Evolutionary conservation across 768 basidiomycete genomes (phyloP), one percentile per base, ranked within the genome.

Genomic region (Suillus variegatus): DNA sequence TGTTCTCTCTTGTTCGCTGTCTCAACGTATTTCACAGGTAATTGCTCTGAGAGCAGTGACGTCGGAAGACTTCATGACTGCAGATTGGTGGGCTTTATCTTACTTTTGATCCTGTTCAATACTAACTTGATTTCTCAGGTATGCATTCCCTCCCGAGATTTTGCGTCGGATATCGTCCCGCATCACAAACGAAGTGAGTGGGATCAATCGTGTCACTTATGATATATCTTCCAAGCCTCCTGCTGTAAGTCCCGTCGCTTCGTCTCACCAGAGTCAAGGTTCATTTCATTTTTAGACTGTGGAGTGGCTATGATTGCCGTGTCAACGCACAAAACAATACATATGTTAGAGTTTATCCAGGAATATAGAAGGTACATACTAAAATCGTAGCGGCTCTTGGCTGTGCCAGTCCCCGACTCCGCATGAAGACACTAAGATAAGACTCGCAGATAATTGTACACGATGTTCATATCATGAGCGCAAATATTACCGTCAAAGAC

Each of bases 41-140:
- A 94, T 99, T 65, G 93, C 94, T 1, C 82, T 99, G 62, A 88
- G 97, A 60, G 97, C 97, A 3, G 97, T 99, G 10, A 91, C 93
- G 74, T 90, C 95, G n/a, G 97, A 98, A 75, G 97, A 99, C 77
- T 99, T 99, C 75, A 99, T 99, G 97, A 99, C 97, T 16, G 97
- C 97, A 43, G 97, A 99, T 76, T 99, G 97, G 97, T 95, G 73
- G 51, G 86, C 72, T 58, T 58, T 18, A 18, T 54, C 40, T 16
- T 10, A 7, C 2, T 63, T 61, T 58, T 25, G 25, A 64, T 61
- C 58, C 47, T 65, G 47, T 54, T 79, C 78, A 79, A 32, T 18
- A 6, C 28, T 38, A 28, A 64, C n/a, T 69, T 77, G 76, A 76
- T 72, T 62, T 51, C 70, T 56, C 68, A 94, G 93, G 93, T 98